Evolutionary conservation across 177 flowering plant genomes (phyloP), one percentile per base, ranked within the genome.

Genomic region (Viscum album): DNA sequence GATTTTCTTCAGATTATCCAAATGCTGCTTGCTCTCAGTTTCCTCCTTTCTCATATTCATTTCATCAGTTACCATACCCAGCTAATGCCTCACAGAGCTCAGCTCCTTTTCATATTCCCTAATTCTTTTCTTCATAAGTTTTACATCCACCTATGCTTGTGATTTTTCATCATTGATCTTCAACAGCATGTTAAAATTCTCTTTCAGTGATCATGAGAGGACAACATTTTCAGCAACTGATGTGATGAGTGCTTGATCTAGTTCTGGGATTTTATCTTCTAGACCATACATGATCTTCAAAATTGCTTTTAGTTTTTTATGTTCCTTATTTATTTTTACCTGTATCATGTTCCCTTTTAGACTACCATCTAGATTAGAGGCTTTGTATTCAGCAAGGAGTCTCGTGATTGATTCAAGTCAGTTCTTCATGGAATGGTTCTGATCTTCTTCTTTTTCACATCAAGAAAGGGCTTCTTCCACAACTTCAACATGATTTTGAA

Each of bases 391-490:
- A 36, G 78, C 78, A 39, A 78, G 61, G 24, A 72, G 73, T 67
- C 67, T 37, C 41, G 76, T 77, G 8, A 74, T 76, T 32, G 79
- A 70, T 69, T 81, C 85, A 36, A 83, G 78, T 65, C 81, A 80
- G 58, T 73, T 37, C 72, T 79, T 83, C 34, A 83, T 39, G 23
- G 79, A 66, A 68, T 71, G 50, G 37, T 77, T 77, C 74, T 83
- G 83, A 50, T 75, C 80, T 32, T 83, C 85, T 60, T 81, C 85
- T 73, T 79, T 83, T 66, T 83, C 85, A 83, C 85, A 83, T 37
- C 41, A 91, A 76, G 89, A 77, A 34, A 89, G 88, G 69, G 94
- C 94, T 80, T 88, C 93, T 78, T 88, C 90, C 37, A 90, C 89
- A 78, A 88, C 93, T 79, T 84, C 86, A 34, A 87, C 84, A 79